Percentiles rank a stretch among this genome's conserved stretches.
These are phyloP conservation scores for Artemisia annua DNA, from an alignment of 129 eudicot species.

Conservation along the genomic window DNA sequence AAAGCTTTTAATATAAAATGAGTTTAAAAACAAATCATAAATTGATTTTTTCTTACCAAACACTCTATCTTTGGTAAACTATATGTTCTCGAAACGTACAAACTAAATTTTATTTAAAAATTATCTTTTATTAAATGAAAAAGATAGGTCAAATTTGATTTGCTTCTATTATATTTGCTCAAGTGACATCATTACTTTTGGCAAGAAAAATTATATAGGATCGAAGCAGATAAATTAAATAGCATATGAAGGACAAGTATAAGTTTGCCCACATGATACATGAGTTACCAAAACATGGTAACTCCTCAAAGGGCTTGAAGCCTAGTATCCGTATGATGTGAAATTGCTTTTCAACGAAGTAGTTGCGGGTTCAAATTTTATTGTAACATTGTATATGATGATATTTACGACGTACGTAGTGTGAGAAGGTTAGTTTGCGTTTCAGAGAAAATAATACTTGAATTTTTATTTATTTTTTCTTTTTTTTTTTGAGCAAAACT, in stretches of 20 bases:
- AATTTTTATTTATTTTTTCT: too few relatives aligned
- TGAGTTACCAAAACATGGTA: too few relatives aligned
- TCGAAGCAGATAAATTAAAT: background rate
- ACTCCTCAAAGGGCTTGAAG: too few relatives aligned
- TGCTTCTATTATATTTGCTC: background rate
- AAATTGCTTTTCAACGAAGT: too few relatives aligned
- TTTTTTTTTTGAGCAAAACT: background rate
- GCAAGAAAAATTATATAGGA: background rate
- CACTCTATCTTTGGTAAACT: slow-evolving; percentile 20
- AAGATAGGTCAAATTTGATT: background rate
- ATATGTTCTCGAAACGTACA: background rate
- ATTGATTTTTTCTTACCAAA: slow-evolving; percentile 10
- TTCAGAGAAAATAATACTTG: too few relatives aligned
- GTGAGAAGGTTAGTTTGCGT: too few relatives aligned
- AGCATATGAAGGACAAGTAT: background rate
- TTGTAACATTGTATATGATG: too few relatives aligned
- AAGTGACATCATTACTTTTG: background rate
- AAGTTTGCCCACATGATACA: too few relatives aligned
- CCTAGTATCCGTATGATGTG: too few relatives aligned
- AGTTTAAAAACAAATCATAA: background rate
- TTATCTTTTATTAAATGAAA: background rate
- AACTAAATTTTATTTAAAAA: background rate
- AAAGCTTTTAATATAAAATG: background rate
- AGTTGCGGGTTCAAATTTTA: too few relatives aligned
- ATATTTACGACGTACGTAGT: too few relatives aligned